phyloP scores from a whole-genome alignment of 257 asterid genomes.

The Solanum appendiculatum region DNA sequence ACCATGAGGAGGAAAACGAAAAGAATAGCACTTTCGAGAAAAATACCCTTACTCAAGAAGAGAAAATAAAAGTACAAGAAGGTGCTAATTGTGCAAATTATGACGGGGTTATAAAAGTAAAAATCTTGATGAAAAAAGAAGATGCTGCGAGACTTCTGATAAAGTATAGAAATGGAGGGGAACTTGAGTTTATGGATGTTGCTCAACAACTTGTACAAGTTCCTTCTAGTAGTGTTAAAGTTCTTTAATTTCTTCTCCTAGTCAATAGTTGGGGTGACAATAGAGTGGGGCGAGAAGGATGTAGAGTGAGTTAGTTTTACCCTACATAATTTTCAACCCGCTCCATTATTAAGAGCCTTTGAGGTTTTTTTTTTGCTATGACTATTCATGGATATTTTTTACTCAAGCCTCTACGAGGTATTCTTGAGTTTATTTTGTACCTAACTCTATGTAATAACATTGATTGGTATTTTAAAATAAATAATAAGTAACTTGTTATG shows the following conservation, averaged over 20 bases:
- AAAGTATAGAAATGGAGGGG: conserved; percentile 16
- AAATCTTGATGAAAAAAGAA: conserved; percentile 22
- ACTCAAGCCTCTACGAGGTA: not conserved
- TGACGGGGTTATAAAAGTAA: not conserved
- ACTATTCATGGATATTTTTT: not conserved
- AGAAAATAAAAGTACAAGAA: not conserved
- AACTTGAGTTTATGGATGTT: conserved; percentile 17
- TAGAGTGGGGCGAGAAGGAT: not conserved
- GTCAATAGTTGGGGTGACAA: not conserved
- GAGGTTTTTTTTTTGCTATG: not conserved
- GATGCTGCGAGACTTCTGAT: conserved; percentile 18
- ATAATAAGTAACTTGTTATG: not conserved
- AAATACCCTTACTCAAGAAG: not conserved
- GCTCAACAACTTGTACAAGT: conserved; percentile 11
- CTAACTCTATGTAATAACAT: not conserved
- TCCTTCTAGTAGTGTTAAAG: not conserved
- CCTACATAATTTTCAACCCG: not conserved
- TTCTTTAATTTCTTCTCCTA: not conserved
- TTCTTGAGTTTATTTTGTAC: not conserved
- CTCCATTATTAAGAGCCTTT: not conserved
- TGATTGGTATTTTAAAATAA: not conserved
- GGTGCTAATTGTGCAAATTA: too few relatives aligned
- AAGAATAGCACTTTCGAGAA: not conserved
- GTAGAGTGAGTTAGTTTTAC: not conserved
- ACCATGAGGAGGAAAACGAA: not conserved